Base-by-base conservation (phyloP, 768 basidiomycete genomes). In the Rhodosporidiobolus sp. region DNA sequence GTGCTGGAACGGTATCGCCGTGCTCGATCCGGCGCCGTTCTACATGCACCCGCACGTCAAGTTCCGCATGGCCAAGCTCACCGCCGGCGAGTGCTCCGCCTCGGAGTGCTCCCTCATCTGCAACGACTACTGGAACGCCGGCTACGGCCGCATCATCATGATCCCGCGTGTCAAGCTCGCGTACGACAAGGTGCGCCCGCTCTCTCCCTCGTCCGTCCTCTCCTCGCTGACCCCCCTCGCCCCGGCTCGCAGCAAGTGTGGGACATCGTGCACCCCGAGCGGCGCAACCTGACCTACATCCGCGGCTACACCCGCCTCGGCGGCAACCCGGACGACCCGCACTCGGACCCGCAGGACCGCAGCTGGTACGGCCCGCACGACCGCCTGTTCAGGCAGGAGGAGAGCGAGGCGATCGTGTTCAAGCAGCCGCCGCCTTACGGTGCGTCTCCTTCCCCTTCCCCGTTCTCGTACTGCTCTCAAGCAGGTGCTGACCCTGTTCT, bases 321-420 rank as follows among this genome's bases (percentile, higher is more conserved):
- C n/a, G 94, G 95, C 7, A 86, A 94, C 32, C 92, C 94, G 0
- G 94, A 99, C 80, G 92, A 97, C 79, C 95, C 95, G 2, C 88
- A 90, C 50, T 94, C 92, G 43, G 95, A 99, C 79, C 95, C 95
- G 22, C 95, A 99, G 81, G 95, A 98, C 79, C 87, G 94, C n/a
- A 85, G 89, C 14, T 98, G 95, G 95, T 97, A 94, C 79, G 95
- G 95, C 0, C 95, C 95, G 0, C 95, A 99, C 79, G 95, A 99
- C 78, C 85, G 95, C 19, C 83, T 97, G 54, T 99, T 99, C 83
- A 88, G 89, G 0, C 86, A 88, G 57, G 95, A 96, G 79, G 95
- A 98, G 82, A 85, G 84, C 67, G 88, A 90, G 72, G 86, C 86
- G 8, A 80, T 98, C 50, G 84, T 87, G 4, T 98, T 98, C 82